A percentile compares a stretch with the other conserved stretches of the same genome.
Evolutionary conservation across 257 asterid genomes (phyloP).

Genomic region (Primulina eburnea): DNA sequence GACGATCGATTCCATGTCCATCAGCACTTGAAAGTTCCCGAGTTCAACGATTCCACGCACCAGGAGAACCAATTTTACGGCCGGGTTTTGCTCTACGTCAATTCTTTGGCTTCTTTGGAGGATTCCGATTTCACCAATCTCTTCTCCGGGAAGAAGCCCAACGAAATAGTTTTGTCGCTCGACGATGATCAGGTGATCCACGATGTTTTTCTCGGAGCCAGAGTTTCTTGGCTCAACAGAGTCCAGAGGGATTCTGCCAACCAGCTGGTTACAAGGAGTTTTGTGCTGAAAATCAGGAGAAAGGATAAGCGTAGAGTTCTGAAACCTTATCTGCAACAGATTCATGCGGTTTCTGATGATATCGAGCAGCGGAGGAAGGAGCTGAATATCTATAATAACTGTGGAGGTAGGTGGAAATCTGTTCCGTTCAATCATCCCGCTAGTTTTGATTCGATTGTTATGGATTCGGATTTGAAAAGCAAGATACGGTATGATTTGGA

Average conservation of each 20-base stretch:
- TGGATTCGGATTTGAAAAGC: constrained; percentile 28
- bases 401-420: constrained; percentile 47
- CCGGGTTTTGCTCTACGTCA: constrained; percentile 49
- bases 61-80: constrained; percentile 48
- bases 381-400: constrained; percentile 36
- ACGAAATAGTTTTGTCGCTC: constrained; percentile 48
- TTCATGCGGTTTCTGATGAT: constrained; percentile 52
- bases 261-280: constrained; percentile 22
- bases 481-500: constrained; percentile 31
- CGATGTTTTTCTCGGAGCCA: constrained; percentile 61
- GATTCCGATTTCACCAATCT: constrained; percentile 64
- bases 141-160: constrained; percentile 45
- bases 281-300: constrained; percentile 44
- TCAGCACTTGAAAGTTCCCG: constrained; percentile 60
- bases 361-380: constrained; percentile 42
- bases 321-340: constrained; percentile 59
- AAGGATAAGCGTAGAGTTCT: constrained; percentile 58
- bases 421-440: constrained; percentile 52
- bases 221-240: constrained; percentile 43
- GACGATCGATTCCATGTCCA: constrained; percentile 65
- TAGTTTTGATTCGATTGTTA: constrained; percentile 26
- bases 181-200: constrained; percentile 43
- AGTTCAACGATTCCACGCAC: constrained; percentile 50
- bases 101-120: constrained; percentile 49
- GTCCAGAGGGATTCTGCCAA: constrained; percentile 11